Evolutionary conservation across 1,284 basidiomycete genomes (phyloP).

Genomic region (Fomitiporia mediterranea): DNA sequence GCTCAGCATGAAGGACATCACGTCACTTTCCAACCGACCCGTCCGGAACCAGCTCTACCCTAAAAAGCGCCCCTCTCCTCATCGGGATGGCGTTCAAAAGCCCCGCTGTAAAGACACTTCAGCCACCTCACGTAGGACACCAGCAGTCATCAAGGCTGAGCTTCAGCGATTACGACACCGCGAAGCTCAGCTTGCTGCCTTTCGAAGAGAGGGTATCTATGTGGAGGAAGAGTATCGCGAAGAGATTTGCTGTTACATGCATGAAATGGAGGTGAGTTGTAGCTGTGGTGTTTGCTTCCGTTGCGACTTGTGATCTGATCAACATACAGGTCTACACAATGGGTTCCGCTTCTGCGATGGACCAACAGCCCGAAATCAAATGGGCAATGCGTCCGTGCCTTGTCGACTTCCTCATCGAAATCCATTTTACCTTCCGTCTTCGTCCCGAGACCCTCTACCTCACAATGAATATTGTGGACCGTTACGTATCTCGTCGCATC

Average conservation of each 20-base stretch:
- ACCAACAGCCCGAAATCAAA: slow-evolving; percentile 95
- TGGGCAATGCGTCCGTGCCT: slow-evolving; percentile 99
- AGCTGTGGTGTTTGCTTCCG: background rate
- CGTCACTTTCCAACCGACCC: slow-evolving; percentile 49
- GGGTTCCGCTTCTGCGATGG: slow-evolving; percentile 91
- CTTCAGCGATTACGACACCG: slow-evolving; percentile 60
- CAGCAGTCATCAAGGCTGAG: slow-evolving; percentile 57
- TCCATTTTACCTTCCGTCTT: slow-evolving; percentile 94
- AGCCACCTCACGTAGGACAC: slow-evolving; percentile 52
- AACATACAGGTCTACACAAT: slow-evolving; percentile 69
- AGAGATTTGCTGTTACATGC: slow-evolving; percentile 92
- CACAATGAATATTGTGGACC: slow-evolving; percentile 97
- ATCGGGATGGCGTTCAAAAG: slow-evolving; percentile 58
- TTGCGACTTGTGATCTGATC: slow-evolving; percentile 9
- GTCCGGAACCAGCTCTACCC: slow-evolving; percentile 65
- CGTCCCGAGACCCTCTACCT: slow-evolving; percentile 98
- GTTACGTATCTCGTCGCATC: slow-evolving; percentile 96
- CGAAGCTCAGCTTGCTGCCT: slow-evolving; percentile 58
- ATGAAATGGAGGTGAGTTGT: slow-evolving; percentile 89
- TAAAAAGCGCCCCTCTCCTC: slow-evolving; percentile 76
- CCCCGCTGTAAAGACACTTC: slow-evolving; percentile 46
- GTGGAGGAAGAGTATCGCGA: slow-evolving; percentile 94
- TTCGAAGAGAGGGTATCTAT: slow-evolving; percentile 63
- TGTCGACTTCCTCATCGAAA: slow-evolving; percentile 98
- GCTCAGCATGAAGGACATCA: slow-evolving; percentile 70